These are phyloP conservation scores for Plasmodium cynomolgi DNA, from an alignment of 169 alveolate genomes.

Conservation along the genomic window DNA sequence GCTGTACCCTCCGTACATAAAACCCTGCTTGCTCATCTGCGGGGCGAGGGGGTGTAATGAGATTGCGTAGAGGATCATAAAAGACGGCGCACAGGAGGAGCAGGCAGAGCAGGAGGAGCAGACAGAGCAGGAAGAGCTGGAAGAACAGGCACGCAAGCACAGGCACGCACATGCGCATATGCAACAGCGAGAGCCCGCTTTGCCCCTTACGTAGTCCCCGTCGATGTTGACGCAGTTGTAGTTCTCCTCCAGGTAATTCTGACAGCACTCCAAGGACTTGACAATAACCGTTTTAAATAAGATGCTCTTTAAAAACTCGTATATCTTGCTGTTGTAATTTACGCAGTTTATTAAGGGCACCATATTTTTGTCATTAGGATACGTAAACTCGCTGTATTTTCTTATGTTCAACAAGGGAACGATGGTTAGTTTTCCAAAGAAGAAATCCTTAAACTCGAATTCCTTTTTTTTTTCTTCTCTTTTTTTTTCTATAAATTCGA, in stretches of 20 bases:
- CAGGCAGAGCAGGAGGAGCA: not conserved
- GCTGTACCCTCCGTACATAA: slow-evolving; percentile 62
- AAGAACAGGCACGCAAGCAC: not conserved
- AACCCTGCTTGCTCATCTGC: slow-evolving; percentile 74
- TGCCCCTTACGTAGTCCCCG: slow-evolving; percentile 65
- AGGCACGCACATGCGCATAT: not conserved
- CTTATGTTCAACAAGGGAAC: slow-evolving; percentile 66
- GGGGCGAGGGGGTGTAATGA: not conserved
- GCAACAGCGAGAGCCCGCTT: not conserved
- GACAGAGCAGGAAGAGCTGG: not conserved
- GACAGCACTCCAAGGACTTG: slow-evolving; percentile 60
- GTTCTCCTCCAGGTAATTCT: slow-evolving; percentile 52
- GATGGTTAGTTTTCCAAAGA: slow-evolving; percentile 66
- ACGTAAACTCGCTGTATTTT: slow-evolving; percentile 43
- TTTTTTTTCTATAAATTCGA: slow-evolving; percentile 71
- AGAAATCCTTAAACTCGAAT: slow-evolving; percentile 60
- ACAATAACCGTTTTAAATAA: slow-evolving; percentile 72
- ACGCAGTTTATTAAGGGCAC: slow-evolving; percentile 73
- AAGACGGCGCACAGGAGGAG: not conserved
- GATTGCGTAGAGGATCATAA: not conserved
- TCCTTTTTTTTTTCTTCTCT: slow-evolving; percentile 63
- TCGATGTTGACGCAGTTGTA: slow-evolving; percentile 71
- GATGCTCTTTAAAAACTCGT: slow-evolving; percentile 59
- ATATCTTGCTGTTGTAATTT: slow-evolving; percentile 62
- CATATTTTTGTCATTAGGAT: slow-evolving; percentile 65